phyloP scores from a whole-genome alignment of 805 yeast genomes.

The Candida easanensis region DNA sequence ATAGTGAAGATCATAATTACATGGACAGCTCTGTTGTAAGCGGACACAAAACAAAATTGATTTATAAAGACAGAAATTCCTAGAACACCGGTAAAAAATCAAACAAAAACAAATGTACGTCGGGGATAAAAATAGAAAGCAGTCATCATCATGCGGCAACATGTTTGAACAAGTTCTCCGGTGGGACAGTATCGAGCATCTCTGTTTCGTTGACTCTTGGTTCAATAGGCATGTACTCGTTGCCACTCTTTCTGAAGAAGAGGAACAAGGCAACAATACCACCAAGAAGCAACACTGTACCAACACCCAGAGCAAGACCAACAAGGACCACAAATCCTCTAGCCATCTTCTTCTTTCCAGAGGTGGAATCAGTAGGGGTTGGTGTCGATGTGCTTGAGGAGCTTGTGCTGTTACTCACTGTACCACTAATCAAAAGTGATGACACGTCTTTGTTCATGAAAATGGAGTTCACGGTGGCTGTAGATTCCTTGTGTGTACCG shows the following conservation, averaged over 20 bases:
- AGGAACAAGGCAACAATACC: conserved; percentile 34
- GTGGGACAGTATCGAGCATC: conserved; percentile 62
- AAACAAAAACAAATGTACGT: conserved; percentile 1
- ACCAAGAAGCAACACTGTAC: conserved; percentile 41
- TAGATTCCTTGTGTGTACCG: conserved; percentile 31
- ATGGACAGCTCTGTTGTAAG: too few relatives aligned
- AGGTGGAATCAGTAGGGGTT: conserved; percentile 15
- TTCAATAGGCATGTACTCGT: conserved; percentile 43
- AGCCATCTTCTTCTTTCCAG: conserved; percentile 25
- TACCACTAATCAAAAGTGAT: conserved; percentile 28
- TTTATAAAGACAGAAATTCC: not conserved
- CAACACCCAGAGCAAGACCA: conserved; percentile 65
- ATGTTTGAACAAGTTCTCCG: conserved; percentile 46
- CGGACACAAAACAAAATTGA: not conserved
- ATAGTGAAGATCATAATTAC: not conserved
- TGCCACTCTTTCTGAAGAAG: conserved; percentile 36
- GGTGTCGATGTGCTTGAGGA: conserved; percentile 20
- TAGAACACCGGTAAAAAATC: conserved; percentile 1
- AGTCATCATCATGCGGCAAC: conserved; percentile 7
- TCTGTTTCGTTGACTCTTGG: conserved; percentile 60
- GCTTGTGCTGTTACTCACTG: conserved; percentile 20
- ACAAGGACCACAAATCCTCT: conserved; percentile 69
- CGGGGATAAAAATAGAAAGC: too few relatives aligned
- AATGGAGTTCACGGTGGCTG: conserved; percentile 28
- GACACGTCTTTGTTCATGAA: conserved; percentile 39